Evolutionary conservation across 2,329 filamentous ascomycete species (phyloP).

Genomic region (Raffaelea arxii): DNA sequence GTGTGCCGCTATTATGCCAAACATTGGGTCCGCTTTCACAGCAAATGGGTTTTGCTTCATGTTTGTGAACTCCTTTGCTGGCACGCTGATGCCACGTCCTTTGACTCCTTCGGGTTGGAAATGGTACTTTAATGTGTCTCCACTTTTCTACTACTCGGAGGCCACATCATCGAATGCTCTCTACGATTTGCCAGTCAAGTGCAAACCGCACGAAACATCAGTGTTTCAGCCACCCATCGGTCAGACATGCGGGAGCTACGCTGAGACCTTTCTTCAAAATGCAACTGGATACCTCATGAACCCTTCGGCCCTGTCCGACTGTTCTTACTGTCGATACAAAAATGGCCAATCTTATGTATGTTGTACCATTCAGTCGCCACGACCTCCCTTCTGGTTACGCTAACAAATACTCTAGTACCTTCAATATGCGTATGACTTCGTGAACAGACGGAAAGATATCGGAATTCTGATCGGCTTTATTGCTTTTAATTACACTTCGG

Average conservation of each 20-base stretch:
- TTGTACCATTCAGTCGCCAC: too few species aligned
- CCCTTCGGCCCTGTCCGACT: constrained; percentile 33
- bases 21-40: constrained; percentile 54
- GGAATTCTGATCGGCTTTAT: constrained; percentile 2
- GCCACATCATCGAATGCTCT: constrained; percentile 62
- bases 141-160: constrained; percentile 70
- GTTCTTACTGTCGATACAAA: constrained; percentile 39
- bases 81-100: constrained; percentile 45
- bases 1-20: constrained; percentile 58
- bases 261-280: constrained; percentile 35
- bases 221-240: constrained; percentile 49
- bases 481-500: constrained; percentile 2
- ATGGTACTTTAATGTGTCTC: constrained; percentile 72
- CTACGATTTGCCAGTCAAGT: constrained; percentile 54
- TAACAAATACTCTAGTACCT: not conserved
- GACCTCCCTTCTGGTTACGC: too few species aligned
- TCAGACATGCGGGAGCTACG: constrained; percentile 49
- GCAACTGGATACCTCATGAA: constrained; percentile 46
- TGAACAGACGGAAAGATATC: not conserved
- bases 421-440: not conserved
- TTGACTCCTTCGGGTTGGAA: constrained; percentile 61
- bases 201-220: constrained; percentile 59
- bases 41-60: constrained; percentile 51
- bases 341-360: not conserved
- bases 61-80: constrained; percentile 48